These are phyloP conservation scores for Podospora fimiseda DNA, from an alignment of 495 filamentous ascomycete genomes.

Conservation along the genomic window DNA sequence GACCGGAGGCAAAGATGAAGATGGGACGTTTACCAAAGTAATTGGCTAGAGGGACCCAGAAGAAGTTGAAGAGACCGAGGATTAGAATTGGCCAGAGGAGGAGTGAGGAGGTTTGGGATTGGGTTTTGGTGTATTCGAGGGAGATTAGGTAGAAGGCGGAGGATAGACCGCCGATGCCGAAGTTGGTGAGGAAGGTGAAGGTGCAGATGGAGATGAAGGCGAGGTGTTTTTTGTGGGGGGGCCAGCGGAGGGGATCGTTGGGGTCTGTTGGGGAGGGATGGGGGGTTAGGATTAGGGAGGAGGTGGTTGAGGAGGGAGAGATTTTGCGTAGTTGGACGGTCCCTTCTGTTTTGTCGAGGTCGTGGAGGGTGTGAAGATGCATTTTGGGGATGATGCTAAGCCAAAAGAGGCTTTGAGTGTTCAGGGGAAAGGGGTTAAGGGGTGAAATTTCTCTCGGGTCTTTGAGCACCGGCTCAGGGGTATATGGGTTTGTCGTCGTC, in stretches of 20 bases:
- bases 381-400: too few relatives aligned
- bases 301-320: constrained; percentile 2
- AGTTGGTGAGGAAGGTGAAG: constrained; percentile 39
- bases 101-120: constrained; percentile 21
- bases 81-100: constrained; percentile 31
- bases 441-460: too few relatives aligned
- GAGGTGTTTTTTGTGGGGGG: constrained; percentile 26
- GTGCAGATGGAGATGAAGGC: constrained; percentile 27
- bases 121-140: constrained; percentile 23
- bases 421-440: too few relatives aligned
- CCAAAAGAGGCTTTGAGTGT: too few relatives aligned
- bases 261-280: constrained; percentile 27
- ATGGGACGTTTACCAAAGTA: constrained; percentile 51
- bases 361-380: constrained; percentile 26
- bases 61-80: constrained; percentile 39
- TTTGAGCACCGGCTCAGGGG: too few relatives aligned
- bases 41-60: constrained; percentile 52
- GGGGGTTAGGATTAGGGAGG: constrained; percentile 28
- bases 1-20: constrained; percentile 35
- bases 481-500: too few relatives aligned
- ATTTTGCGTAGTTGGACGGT: constrained; percentile 23
- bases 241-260: constrained; percentile 34
- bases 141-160: constrained; percentile 27
- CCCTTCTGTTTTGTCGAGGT: constrained; percentile 26
- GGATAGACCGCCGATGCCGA: constrained; percentile 28